A percentile compares a stretch with the other conserved stretches of the same genome.
These are phyloP conservation scores for Buxus sempervirens DNA, from an alignment of 164 flowering plant genomes.

Conservation along the genomic window DNA sequence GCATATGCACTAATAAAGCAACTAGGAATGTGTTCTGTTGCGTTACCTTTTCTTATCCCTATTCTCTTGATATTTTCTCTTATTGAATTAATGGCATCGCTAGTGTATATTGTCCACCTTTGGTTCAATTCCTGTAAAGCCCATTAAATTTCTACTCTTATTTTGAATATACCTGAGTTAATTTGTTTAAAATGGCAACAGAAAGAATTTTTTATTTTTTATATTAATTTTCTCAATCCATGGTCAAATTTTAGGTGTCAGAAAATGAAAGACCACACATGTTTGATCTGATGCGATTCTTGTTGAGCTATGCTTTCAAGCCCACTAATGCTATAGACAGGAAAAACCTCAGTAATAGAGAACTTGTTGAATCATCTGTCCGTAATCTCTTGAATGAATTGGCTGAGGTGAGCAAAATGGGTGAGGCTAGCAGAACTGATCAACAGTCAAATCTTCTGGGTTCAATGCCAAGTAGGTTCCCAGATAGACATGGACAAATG, in stretches of 20 bases:
- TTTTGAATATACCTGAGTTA: neutral
- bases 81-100: neutral
- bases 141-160: no score
- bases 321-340: slow-evolving; percentile 28
- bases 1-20: neutral
- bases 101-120: neutral
- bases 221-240: neutral
- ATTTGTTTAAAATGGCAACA: neutral
- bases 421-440: slow-evolving; percentile 16
- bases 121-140: neutral
- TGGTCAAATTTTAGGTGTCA: slow-evolving; percentile 32
- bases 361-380: slow-evolving; percentile 62
- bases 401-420: slow-evolving; percentile 27
- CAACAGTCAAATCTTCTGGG: slow-evolving; percentile 24
- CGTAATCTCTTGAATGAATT: slow-evolving; percentile 62
- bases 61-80: neutral
- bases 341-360: slow-evolving; percentile 27
- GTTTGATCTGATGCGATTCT: slow-evolving; percentile 70
- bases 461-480: slow-evolving; percentile 30
- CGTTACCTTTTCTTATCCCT: no score
- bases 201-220: neutral
- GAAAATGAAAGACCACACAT: slow-evolving; percentile 44
- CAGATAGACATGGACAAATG: slow-evolving; percentile 37
- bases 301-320: slow-evolving; percentile 64
- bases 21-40: neutral